These are phyloP conservation scores for Acanthamoeba royreba DNA, from an alignment of 208 protist species.

Conservation along the genomic window DNA sequence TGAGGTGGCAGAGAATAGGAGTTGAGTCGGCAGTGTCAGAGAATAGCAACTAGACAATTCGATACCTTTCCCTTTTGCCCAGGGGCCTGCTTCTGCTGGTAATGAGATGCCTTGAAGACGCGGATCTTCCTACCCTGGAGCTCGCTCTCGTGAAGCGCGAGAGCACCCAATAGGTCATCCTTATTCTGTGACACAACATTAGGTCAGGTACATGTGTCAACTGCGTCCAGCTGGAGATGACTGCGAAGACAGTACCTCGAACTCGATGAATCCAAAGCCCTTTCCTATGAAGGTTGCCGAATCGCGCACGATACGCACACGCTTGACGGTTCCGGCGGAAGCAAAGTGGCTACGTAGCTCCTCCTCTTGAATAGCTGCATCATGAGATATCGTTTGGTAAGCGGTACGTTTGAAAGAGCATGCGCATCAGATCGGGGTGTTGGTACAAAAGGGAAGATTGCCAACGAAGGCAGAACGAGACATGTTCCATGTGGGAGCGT, in stretches of 20 bases:
- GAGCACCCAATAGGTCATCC: background rate
- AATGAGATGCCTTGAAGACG: conserved; percentile 27
- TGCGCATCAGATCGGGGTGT: background rate
- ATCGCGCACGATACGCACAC: conserved; percentile 58
- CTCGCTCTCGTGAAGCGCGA: conserved; percentile 17
- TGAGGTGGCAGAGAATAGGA: background rate
- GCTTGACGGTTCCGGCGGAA: conserved; percentile 19
- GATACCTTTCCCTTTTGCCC: background rate
- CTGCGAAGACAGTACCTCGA: background rate
- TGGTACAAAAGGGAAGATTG: conserved; percentile 56
- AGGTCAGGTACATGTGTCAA: background rate
- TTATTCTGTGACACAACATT: background rate
- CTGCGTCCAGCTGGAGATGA: background rate
- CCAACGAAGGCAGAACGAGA: conserved; percentile 51
- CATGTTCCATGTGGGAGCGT: conserved; percentile 39
- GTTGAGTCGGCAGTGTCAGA: too few species aligned
- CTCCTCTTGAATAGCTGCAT: conserved; percentile 52
- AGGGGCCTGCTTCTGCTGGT: background rate
- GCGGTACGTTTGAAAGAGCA: background rate
- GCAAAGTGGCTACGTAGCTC: conserved; percentile 51
- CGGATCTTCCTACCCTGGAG: conserved; percentile 11
- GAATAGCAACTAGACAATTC: too few species aligned
- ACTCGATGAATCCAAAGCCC: conserved; percentile 61
- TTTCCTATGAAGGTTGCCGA: conserved; percentile 47
- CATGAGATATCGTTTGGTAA: background rate